These are phyloP conservation scores for Lasiosphaeria miniovina DNA, from an alignment of 495 filamentous ascomycete genomes.

Conservation along the genomic window DNA sequence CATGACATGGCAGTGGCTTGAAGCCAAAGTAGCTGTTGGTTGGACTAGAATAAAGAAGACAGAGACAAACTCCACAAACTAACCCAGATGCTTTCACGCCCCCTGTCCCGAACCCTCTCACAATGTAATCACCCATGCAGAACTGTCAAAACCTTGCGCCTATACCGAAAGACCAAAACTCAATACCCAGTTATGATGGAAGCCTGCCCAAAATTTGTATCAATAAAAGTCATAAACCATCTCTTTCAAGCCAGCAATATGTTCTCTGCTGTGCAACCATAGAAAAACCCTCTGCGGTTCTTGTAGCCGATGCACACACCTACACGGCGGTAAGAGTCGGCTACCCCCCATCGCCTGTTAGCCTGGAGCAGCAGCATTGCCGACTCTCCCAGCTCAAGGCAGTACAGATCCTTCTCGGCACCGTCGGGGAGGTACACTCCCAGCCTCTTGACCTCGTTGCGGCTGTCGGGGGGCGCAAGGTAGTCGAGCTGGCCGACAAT, in stretches of 20 bases:
- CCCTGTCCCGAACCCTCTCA: too few relatives aligned
- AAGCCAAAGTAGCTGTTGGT: too few relatives aligned
- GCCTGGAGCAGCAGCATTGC: slow-evolving; percentile 29
- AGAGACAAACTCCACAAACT: too few relatives aligned
- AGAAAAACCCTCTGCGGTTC: slow-evolving; percentile 30
- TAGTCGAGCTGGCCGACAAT: slow-evolving; percentile 33
- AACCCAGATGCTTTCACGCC: too few relatives aligned
- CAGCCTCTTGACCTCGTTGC: not conserved
- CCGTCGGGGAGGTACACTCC: slow-evolving; percentile 20
- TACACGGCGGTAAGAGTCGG: slow-evolving; percentile 19
- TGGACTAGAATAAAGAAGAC: too few relatives aligned
- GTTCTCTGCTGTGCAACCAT: slow-evolving; percentile 24
- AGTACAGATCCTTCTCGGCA: slow-evolving; percentile 26
- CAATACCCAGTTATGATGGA: too few relatives aligned
- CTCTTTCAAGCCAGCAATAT: slow-evolving; percentile 18
- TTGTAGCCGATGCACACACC: slow-evolving; percentile 28
- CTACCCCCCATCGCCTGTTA: not conserved
- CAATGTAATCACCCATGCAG: too few relatives aligned
- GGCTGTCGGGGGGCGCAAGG: slow-evolving; percentile 1
- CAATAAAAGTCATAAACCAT: not conserved
- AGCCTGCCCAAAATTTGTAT: too few relatives aligned
- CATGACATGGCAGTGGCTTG: too few relatives aligned
- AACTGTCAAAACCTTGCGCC: too few relatives aligned
- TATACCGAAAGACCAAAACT: too few relatives aligned
- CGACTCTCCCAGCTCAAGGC: slow-evolving; percentile 31